phyloP scores from a whole-genome alignment of 805 yeast genomes.

The Debaryomyces castellii region DNA sequence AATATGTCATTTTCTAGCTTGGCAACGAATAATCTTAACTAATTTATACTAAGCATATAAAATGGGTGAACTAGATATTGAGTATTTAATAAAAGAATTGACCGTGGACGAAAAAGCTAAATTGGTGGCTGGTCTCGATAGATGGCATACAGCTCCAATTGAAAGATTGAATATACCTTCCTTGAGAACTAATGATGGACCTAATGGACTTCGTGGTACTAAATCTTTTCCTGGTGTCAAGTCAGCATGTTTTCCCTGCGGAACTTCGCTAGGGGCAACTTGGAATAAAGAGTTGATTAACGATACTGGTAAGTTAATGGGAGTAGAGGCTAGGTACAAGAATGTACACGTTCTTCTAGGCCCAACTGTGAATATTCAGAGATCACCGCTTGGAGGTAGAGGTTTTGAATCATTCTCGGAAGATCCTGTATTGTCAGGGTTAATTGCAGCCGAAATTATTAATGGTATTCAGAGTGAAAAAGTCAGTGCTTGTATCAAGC shows the following conservation, averaged over 20 bases:
- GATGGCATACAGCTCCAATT: constrained; percentile 50
- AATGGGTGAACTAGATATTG: constrained; percentile 18
- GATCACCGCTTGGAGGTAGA: constrained; percentile 35
- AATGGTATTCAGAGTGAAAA: constrained; percentile 14
- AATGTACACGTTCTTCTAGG: constrained; percentile 31
- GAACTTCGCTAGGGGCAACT: constrained; percentile 31
- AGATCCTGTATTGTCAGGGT: constrained; percentile 31
- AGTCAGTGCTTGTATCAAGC: constrained; percentile 31
- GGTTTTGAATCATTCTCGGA: constrained; percentile 35
- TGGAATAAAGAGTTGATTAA: constrained; percentile 24
- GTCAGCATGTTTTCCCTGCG: constrained; percentile 34
- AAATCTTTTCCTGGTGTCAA: constrained; percentile 25
- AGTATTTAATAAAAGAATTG: constrained; percentile 18
- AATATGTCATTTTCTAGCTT: too few species aligned
- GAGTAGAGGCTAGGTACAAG: constrained; percentile 27
- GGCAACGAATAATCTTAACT: too few species aligned
- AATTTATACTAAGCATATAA: background rate
- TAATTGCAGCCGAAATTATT: constrained; percentile 21
- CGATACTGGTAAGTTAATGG: constrained; percentile 31
- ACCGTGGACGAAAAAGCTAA: constrained; percentile 24
- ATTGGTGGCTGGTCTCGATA: constrained; percentile 37
- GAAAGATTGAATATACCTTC: constrained; percentile 43
- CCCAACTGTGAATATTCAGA: constrained; percentile 32
- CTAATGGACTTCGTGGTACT: constrained; percentile 34
- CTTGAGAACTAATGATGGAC: constrained; percentile 40